phyloP scores from a whole-genome alignment of 2,329 filamentous ascomycete genomes.

The Ophiostoma sp. region DNA sequence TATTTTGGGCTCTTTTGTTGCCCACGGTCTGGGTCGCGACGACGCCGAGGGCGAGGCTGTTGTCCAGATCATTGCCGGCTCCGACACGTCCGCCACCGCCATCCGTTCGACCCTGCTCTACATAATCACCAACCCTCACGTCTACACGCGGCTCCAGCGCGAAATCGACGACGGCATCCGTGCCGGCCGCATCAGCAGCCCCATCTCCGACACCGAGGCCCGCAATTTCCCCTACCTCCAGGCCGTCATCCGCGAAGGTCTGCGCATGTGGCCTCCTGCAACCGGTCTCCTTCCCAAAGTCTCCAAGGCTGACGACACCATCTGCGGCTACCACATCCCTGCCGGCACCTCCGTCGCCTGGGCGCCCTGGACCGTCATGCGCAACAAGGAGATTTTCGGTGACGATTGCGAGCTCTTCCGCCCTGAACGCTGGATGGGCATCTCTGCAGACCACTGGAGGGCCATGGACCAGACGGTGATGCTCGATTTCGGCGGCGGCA shows the following conservation, averaged over 20 bases:
- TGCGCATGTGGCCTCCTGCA: slow-evolving; percentile 49
- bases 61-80: slow-evolving; percentile 40
- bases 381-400: slow-evolving; percentile 41
- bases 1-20: slow-evolving; percentile 45
- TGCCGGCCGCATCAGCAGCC: slow-evolving; percentile 36
- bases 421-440: slow-evolving; percentile 49
- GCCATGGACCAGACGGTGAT: slow-evolving; percentile 38
- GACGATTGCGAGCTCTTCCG: slow-evolving; percentile 45
- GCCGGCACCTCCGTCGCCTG: slow-evolving; percentile 44
- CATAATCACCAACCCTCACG: slow-evolving; percentile 32
- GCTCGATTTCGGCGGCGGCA: slow-evolving; percentile 44
- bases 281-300: slow-evolving; percentile 36
- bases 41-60: slow-evolving; percentile 49
- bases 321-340: slow-evolving; percentile 45
- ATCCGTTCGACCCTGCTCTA: slow-evolving; percentile 35
- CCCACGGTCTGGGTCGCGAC: slow-evolving; percentile 41
- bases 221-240: slow-evolving; percentile 48
- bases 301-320: slow-evolving; percentile 42
- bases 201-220: slow-evolving; percentile 41
- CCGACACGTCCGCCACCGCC: slow-evolving; percentile 37
- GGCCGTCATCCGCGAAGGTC: slow-evolving; percentile 51
- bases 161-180: slow-evolving; percentile 42
- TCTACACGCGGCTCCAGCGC: slow-evolving; percentile 32
- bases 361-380: slow-evolving; percentile 37
- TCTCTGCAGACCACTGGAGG: slow-evolving; percentile 30